These are phyloP conservation scores for Monosporascus ibericus DNA, from an alignment of 2,329 filamentous ascomycete genomes.

Conservation along the genomic window DNA sequence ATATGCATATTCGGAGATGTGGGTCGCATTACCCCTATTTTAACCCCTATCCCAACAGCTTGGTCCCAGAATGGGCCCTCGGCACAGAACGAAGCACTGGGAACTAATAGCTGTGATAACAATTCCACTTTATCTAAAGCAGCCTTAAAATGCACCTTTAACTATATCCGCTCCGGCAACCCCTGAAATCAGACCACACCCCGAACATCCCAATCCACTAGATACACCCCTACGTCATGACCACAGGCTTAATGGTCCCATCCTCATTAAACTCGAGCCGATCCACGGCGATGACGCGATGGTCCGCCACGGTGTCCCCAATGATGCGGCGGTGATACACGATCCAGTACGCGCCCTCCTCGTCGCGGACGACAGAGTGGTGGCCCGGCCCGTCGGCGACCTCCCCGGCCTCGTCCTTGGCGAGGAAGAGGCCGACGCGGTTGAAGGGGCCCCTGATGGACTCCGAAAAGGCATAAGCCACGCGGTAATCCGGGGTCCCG, in stretches of 20 bases:
- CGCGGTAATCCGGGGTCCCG: conserved; percentile 2
- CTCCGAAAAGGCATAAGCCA: conserved; percentile 1
- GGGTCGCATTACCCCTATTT: too few species aligned
- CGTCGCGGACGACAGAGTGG: conserved; percentile 1
- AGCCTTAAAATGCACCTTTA: too few species aligned
- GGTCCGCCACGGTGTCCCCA: not conserved
- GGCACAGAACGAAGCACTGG: too few species aligned
- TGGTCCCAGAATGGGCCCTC: too few species aligned
- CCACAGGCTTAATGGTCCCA: not conserved
- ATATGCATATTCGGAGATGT: too few species aligned
- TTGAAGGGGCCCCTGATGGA: conserved; percentile 1
- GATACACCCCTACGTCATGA: not conserved
- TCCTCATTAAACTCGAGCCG: conserved; percentile 1
- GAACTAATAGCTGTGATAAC: too few species aligned
- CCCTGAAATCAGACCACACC: too few species aligned
- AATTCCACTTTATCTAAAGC: too few species aligned
- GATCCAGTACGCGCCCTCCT: conserved; percentile 1
- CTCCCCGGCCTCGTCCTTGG: not conserved
- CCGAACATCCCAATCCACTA: too few species aligned
- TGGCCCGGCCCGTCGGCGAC: conserved; percentile 4
- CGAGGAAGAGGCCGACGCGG: conserved; percentile 1
- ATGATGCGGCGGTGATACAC: conserved; percentile 2
- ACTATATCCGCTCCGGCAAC: too few species aligned
- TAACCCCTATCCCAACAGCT: too few species aligned
- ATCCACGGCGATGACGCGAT: conserved; percentile 1